Conservation (phyloP, 176 grass and related monocot genomes). For the Musa beccarii region DNA sequence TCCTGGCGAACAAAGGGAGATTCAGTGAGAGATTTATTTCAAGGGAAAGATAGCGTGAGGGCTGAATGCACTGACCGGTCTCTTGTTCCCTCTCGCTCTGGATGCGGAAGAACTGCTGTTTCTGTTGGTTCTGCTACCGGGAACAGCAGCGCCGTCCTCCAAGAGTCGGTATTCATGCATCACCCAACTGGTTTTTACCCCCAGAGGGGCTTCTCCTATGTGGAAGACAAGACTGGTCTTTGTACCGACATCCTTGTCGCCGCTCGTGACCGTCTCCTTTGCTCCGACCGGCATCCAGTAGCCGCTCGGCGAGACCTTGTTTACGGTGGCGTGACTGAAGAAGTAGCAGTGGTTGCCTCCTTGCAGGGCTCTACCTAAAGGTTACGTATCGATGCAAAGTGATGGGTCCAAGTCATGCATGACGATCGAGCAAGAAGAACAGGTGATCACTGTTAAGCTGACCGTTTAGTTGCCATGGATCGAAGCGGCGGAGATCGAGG, state of each 20-base stretch:
- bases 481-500: constrained; percentile 34
- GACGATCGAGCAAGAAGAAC: too few species aligned
- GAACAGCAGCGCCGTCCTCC: constrained; percentile 19
- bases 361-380: constrained; percentile 77
- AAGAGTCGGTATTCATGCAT: constrained; percentile 89
- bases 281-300: constrained; percentile 46
- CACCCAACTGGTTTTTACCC: constrained; percentile 63
- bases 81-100: constrained; percentile 33
- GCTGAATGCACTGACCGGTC: constrained; percentile 32
- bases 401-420: neutral
- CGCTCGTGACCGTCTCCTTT: constrained; percentile 37
- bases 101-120: constrained; percentile 27
- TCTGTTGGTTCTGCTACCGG: constrained; percentile 22
- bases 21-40: constrained; percentile 20
- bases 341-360: constrained; percentile 65
- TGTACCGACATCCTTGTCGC: constrained; percentile 36
- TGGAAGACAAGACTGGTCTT: constrained; percentile 66
- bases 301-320: constrained; percentile 46
- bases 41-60: too few species aligned
- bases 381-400: neutral
- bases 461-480: constrained; percentile 95
- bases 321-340: constrained; percentile 44
- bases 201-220: constrained; percentile 32
- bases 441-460: neutral
- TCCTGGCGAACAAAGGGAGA: neutral